Base-by-base conservation (phyloP, 2,329 filamentous ascomycete genomes). In the Monilinia fructicola region DNA sequence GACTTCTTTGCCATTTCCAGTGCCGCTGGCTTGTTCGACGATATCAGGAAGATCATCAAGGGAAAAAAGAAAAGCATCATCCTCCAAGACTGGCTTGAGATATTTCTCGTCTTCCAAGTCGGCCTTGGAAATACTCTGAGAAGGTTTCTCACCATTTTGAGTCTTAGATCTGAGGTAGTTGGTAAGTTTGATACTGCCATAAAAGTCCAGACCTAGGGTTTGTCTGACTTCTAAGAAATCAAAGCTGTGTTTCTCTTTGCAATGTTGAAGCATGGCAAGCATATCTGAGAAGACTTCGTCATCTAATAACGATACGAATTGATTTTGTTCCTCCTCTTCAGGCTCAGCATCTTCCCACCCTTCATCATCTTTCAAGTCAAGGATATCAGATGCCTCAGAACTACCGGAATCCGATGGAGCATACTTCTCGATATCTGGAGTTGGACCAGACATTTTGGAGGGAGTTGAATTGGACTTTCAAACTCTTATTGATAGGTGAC, bases 21-120 rank as follows among this genome's bases (percentile, higher is more conserved):
- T 71, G 21, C 65, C 73, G 54, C 67, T 61, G 54, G 76, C 75
- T 61, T 75, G 73, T 26, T 77, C 70, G 48, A 73, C 73, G 40
- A 78, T 73, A 40, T 84, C 81, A 42, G 84, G 82, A 23, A 96
- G 81, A 69, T 97, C 95, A 70, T 96, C 94, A 26, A 99, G 82
- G 66, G 86, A 91, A 76, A 96, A 93, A 42, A 99, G 86, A 64
- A 98, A 81, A 4, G 93, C 91, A 76, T 99, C 95, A 71, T 97
- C 92, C 67, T 95, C 89, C 10, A 99, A 79, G 4, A 93, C 88
- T 0, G 95, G 95, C 75, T 90, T 90, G 67, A 99, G 82, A 75
- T 88, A 96, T 70, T 85, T 83, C 70, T 98, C 94, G 69, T 92
- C 86, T n/a, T 87, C 83, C 69, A 97, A 87, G 35, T 87, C 81